Base-by-base conservation (phyloP, 164 flowering plant genomes). In the Stephania japonica region DNA sequence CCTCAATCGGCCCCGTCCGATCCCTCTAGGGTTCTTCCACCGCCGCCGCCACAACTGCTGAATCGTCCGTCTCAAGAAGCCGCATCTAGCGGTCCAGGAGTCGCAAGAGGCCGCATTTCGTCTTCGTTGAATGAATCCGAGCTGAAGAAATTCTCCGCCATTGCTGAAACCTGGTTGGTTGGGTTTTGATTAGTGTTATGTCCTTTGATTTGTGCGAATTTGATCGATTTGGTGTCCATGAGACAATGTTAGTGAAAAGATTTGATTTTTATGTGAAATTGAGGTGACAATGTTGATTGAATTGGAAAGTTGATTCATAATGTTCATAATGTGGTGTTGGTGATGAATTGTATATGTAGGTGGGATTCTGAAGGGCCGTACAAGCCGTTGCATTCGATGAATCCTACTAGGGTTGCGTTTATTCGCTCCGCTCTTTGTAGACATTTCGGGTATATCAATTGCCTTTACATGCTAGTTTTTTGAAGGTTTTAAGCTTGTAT, bases 351-450 rank as follows among this genome's bases (percentile, higher is more conserved):
- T n/a, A n/a, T n/a, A 7, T 66, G 73, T 74, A 94, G 99, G 99
- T 95, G 99, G 99, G 93, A 95, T 77, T 81, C 85, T 38, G 97
- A 89, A 83, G 99, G 99, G 42, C 99, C 99, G 6, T 93, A 88
- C 66, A 95, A 93, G 76, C 97, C 98, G 8, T 80, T 95, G 81
- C 99, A 95, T 85, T 76, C 62, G 56, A 82, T 95, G 90, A 95
- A 95, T 72, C 99, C 99, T 32, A 88, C 94, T 6, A 86, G 99
- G 68, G 81, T 95, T 41, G 86, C 97, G 78, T 95, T 95, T 78
- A 84, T 95, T 53, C 92, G 99, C 68, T 91, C 98, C 68, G 79
- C 90, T 21, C 91, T 95, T 78, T 95, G 98, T 65, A 83, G 96
- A 6, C 98, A 93, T 89, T 95, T 95, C 77, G 70, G 93, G 99